phyloP scores from a whole-genome alignment of 805 yeast genomes.

The Yamadazyma nakazawae region DNA sequence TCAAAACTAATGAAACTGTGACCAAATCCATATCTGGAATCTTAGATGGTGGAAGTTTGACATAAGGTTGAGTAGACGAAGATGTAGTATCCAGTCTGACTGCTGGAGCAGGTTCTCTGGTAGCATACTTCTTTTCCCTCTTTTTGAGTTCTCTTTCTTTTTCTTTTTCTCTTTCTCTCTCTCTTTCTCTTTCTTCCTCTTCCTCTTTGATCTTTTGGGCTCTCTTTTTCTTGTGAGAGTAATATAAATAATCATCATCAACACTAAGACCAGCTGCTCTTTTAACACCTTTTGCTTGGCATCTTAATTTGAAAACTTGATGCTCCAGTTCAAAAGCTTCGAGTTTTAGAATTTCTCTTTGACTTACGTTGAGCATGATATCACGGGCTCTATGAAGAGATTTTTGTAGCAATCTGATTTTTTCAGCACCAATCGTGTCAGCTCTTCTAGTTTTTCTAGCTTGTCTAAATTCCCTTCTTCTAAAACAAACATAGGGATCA shows the following conservation, averaged over 20 bases:
- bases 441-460: constrained; percentile 95
- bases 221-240: constrained; percentile 72
- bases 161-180: constrained; percentile 26
- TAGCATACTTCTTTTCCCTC: constrained; percentile 18
- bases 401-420: constrained; percentile 65
- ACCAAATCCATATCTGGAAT: constrained; percentile 90
- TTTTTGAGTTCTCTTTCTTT: constrained; percentile 20
- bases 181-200: constrained; percentile 23
- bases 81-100: constrained; percentile 12
- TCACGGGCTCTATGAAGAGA: constrained; percentile 77
- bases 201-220: constrained; percentile 31
- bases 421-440: constrained; percentile 85
- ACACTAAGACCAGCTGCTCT: constrained; percentile 74
- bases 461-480: constrained; percentile 92
- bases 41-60: constrained; percentile 82
- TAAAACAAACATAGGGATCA: constrained; percentile 93
- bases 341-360: constrained; percentile 65
- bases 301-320: constrained; percentile 69
- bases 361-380: constrained; percentile 64
- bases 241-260: constrained; percentile 81
- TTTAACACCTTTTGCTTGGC: constrained; percentile 68
- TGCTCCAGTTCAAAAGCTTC: constrained; percentile 61
- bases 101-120: constrained; percentile 7
- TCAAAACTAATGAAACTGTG: constrained; percentile 70
- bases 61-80: constrained; percentile 66